Conservation (phyloP, 148 eudicot species). For the Rhododendron williamsianum region DNA sequence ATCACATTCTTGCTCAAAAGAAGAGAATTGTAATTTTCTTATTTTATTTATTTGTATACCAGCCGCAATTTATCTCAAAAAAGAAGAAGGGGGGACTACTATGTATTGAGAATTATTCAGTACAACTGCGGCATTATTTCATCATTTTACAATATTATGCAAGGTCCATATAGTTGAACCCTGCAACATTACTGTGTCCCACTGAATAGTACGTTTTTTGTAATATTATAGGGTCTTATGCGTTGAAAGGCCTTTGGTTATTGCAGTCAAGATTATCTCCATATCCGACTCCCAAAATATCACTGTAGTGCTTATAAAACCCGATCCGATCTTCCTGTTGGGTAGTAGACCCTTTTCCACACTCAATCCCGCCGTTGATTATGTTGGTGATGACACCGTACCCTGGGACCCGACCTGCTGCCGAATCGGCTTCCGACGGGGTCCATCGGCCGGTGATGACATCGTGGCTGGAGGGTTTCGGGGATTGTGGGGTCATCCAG, state of each 20-base stretch:
- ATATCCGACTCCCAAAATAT: conserved; percentile 5
- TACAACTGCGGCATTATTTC: too few relatives aligned
- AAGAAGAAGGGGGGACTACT: too few relatives aligned
- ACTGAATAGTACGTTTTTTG: too few relatives aligned
- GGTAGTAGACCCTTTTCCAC: not conserved
- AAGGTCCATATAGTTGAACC: too few relatives aligned
- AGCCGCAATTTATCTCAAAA: too few relatives aligned
- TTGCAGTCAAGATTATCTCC: conserved; percentile 26
- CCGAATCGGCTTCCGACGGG: conserved; percentile 1
- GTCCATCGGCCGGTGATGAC: conserved; percentile 27
- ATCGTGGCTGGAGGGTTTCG: conserved; percentile 28
- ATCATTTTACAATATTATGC: too few relatives aligned
- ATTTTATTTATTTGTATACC: too few relatives aligned
- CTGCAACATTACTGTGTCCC: too few relatives aligned
- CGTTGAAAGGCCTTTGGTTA: conserved; percentile 8
- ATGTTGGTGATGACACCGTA: conserved; percentile 26
- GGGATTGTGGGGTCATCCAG: conserved; percentile 23
- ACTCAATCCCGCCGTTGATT: conserved; percentile 23
- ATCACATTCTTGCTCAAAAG: too few relatives aligned
- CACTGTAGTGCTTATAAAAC: conserved; percentile 27
- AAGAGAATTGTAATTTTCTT: too few relatives aligned
- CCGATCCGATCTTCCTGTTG: conserved; percentile 23
- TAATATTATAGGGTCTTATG: too few relatives aligned
- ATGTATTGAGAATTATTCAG: too few relatives aligned
- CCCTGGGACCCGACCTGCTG: conserved; percentile 15